Conservation (phyloP, 139 green algal species). For the Chlorella sp. region DNA sequence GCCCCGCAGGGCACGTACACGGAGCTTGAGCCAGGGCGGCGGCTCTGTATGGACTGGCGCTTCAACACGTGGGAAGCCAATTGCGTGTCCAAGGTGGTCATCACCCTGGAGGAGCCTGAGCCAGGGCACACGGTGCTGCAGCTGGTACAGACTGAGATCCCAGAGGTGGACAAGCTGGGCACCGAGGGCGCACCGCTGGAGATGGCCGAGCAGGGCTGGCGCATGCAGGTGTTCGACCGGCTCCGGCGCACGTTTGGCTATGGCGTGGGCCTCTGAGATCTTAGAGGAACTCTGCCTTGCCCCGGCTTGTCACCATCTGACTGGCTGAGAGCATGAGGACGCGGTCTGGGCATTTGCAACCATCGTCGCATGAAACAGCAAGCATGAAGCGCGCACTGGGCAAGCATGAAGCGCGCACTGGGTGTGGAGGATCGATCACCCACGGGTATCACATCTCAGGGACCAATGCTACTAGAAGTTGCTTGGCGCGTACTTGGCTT, state of each 20-base stretch:
- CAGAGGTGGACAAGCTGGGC: constrained; percentile 68
- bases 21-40: constrained; percentile 45
- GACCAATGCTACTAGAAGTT: too few species aligned
- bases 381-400: too few species aligned
- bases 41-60: constrained; percentile 72
- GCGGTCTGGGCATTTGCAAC: too few species aligned
- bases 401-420: too few species aligned
- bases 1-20: constrained; percentile 41
- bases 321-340: too few species aligned
- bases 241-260: constrained; percentile 81
- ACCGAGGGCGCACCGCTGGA: constrained; percentile 61
- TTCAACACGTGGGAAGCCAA: constrained; percentile 83
- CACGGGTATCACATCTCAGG: too few species aligned
- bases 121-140: constrained; percentile 52
- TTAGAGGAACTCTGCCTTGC: too few species aligned
- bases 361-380: too few species aligned
- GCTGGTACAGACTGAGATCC: constrained; percentile 70
- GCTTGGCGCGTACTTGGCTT: constrained; percentile 3
- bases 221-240: constrained; percentile 63
- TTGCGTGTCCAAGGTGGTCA: constrained; percentile 45
- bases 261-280: constrained; percentile 26
- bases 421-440: too few species aligned
- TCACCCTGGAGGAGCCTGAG: constrained; percentile 56
- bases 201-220: constrained; percentile 65
- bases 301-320: too few species aligned